Evolutionary conservation across 306 rosid species (phyloP), one percentile per base, ranked within the genome.

Genomic region (Vigna hirtella): DNA sequence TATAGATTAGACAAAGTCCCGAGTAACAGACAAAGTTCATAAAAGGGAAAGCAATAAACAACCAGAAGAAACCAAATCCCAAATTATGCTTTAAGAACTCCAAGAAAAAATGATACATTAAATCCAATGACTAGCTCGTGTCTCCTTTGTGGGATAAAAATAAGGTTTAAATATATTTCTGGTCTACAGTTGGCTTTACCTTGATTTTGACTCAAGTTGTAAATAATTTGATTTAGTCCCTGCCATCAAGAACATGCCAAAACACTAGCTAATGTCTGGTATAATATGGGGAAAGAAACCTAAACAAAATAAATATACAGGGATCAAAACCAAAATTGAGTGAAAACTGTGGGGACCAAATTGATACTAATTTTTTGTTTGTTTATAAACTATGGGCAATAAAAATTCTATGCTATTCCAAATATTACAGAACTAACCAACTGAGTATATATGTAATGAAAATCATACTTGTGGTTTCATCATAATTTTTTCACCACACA

Each of bases 1-100:
- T 65, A 43, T 14, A 80, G 34, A 80, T 66, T 70, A 52, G 20
- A 43, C 5, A 72, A 62, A 5, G 51, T 72, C 70, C 47, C 52
- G 81, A 49, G 65, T 55, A 70, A 59, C 42, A 59, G 28, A 76
- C 18, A 24, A 10, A 55, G 22, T 56, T 67, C 53, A 66, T 55
- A 68, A 38, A 43, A 40, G 18, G 77, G 26, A 45, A 22, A 52
- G 32, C 47, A 34, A 58, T 43, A 47, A 42, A 57, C 55, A 55
- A 72, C 64, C 24, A 48, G 38, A 59, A 36, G 63, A 70, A 77
- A 77, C 59, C 65, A 62, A 70, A 36, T 63, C 68, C 43, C n/a
- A 61, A 49, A 43, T 9, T 63, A 67, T 28, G 61, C 52, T 53
- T 30, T 64, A 65, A 40, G 28, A 64, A 64, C 15, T 12, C 58